Conservation (phyloP, 345 rosid species). For the Citrus medica region DNA sequence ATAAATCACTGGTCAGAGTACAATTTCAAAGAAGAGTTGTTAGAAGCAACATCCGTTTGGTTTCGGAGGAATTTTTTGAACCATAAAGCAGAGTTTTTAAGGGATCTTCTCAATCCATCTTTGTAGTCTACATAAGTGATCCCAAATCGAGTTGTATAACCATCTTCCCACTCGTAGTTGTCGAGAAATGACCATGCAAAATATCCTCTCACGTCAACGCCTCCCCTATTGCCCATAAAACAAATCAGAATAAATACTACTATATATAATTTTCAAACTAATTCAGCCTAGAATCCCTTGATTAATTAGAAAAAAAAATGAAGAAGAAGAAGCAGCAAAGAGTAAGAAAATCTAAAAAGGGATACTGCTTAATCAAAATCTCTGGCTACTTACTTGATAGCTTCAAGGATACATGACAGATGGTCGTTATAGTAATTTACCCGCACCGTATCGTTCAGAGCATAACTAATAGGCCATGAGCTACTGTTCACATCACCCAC, state of each 20-base stretch:
- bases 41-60: neutral
- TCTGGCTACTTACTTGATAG: constrained; percentile 27
- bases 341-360: no score
- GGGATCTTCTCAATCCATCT: constrained; percentile 27
- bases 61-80: constrained; percentile 1
- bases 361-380: no score
- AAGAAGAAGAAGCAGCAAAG: no score
- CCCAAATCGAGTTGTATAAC: constrained; percentile 38
- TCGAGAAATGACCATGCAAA: constrained; percentile 44
- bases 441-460: constrained; percentile 34
- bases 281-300: no score
- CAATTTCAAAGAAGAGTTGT: neutral
- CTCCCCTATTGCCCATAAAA: constrained; percentile 16
- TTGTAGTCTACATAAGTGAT: constrained; percentile 37
- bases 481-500: constrained; percentile 30
- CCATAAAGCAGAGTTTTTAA: constrained; percentile 17
- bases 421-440: constrained; percentile 32
- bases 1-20: neutral
- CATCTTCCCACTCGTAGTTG: constrained; percentile 39
- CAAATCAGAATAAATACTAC: no score
- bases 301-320: no score
- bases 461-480: constrained; percentile 29
- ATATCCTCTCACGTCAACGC: constrained; percentile 40
- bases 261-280: no score
- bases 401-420: constrained; percentile 24